phyloP scores from a whole-genome alignment of 768 basidiomycete genomes.

The Paxillus involutus region DNA sequence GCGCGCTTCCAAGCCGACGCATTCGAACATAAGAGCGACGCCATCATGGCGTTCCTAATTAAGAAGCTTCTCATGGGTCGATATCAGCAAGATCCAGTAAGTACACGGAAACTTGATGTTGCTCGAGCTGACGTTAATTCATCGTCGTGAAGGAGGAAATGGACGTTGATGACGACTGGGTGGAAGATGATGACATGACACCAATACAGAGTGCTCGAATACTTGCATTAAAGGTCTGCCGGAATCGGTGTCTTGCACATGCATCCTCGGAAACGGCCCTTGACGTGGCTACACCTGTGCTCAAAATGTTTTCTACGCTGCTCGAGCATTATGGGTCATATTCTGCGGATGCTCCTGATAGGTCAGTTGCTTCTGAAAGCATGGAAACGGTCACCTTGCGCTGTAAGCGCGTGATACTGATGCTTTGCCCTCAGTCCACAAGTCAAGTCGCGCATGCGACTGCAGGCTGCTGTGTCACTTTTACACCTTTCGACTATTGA shows the following conservation, averaged over 20 bases:
- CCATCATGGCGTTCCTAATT: constrained; percentile 68
- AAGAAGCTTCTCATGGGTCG: constrained; percentile 70
- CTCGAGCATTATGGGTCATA: constrained; percentile 69
- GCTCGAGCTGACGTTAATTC: not conserved
- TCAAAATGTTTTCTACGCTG: constrained; percentile 75
- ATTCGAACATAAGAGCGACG: constrained; percentile 79
- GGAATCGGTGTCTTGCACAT: constrained; percentile 77
- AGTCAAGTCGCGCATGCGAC: constrained; percentile 74
- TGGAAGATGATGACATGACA: constrained; percentile 61
- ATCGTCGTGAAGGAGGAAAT: constrained; percentile 47
- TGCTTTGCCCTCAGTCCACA: constrained; percentile 42
- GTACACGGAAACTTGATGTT: constrained; percentile 17
- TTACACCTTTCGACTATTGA: constrained; percentile 71
- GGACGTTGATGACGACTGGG: constrained; percentile 73
- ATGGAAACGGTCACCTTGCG: not conserved
- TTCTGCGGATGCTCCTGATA: constrained; percentile 49
- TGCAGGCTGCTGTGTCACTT: constrained; percentile 80
- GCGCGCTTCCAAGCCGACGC: constrained; percentile 64
- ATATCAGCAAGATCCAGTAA: constrained; percentile 43
- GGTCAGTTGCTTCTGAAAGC: constrained; percentile 35
- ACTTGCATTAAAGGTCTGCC: constrained; percentile 74
- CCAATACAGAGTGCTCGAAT: constrained; percentile 67
- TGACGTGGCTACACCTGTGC: constrained; percentile 70
- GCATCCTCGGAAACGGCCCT: constrained; percentile 55
- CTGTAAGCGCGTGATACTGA: constrained; percentile 6